A percentile compares a stretch with the other conserved stretches of the same genome.
phyloP scores from a whole-genome alignment of 2,329 filamentous ascomycete genomes.

The Tolypocladium pustulatum region DNA sequence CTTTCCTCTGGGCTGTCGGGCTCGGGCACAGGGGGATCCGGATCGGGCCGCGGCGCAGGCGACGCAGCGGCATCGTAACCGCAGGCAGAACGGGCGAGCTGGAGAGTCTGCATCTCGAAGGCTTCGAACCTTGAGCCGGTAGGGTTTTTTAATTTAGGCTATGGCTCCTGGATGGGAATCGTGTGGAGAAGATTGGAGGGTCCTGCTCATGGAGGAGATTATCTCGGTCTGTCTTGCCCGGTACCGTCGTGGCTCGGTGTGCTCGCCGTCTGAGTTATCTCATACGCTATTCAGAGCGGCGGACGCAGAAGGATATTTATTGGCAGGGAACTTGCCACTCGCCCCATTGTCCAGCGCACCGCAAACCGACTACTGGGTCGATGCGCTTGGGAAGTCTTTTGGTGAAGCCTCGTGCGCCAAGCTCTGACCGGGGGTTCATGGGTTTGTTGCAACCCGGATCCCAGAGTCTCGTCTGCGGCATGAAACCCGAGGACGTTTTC shows the following conservation, averaged over 20 bases:
- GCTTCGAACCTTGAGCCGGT: not conserved
- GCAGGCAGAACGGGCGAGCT: not conserved
- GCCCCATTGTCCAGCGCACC: not conserved
- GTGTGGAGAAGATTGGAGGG: not conserved
- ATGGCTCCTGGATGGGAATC: not conserved
- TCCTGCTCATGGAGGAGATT: not conserved
- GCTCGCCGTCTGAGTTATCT: not conserved
- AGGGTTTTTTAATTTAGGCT: not conserved
- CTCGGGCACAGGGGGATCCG: not conserved
- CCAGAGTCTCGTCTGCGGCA: not conserved
- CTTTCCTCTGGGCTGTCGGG: not conserved
- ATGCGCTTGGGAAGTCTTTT: not conserved
- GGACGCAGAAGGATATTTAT: not conserved
- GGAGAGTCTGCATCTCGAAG: not conserved
- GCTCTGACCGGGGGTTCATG: not conserved
- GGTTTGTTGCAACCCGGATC: not conserved
- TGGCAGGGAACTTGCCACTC: not conserved
- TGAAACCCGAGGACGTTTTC: not conserved
- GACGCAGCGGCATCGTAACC: not conserved
- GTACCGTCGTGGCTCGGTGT: not conserved
- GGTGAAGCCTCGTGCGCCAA: not conserved
- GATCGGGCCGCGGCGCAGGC: not conserved
- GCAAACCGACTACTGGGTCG: not conserved
- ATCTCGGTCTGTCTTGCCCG: not conserved
- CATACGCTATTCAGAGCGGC: not conserved